Evolutionary conservation across 2,329 filamentous ascomycete species (phyloP).

Genomic region (Emydomyces testavorans): DNA sequence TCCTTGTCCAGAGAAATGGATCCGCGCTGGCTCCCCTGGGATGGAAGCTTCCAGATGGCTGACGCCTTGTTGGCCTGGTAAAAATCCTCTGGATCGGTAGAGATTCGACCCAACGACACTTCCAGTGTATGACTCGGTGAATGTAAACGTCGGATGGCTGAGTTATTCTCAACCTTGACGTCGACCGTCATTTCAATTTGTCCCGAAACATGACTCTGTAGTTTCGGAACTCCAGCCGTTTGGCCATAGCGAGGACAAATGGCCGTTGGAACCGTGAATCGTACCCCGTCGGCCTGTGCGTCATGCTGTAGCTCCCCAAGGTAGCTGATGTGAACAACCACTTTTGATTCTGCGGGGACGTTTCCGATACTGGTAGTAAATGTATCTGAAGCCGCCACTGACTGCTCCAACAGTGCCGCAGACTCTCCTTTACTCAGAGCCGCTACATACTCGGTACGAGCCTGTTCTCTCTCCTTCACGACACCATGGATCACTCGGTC

Average conservation of each 20-base stretch:
- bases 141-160: slow-evolving; percentile 31
- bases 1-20: slow-evolving; percentile 44
- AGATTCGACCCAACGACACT: slow-evolving; percentile 48
- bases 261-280: slow-evolving; percentile 21
- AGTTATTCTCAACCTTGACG: not conserved
- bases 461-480: slow-evolving; percentile 55
- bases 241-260: slow-evolving; percentile 11
- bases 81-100: slow-evolving; percentile 33
- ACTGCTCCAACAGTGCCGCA: slow-evolving; percentile 55
- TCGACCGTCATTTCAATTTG: slow-evolving; percentile 5
- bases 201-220: not conserved
- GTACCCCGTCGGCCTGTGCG: slow-evolving; percentile 54
- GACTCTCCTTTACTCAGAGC: slow-evolving; percentile 49
- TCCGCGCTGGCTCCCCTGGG: slow-evolving; percentile 19
- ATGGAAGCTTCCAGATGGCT: slow-evolving; percentile 41
- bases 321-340: slow-evolving; percentile 6
- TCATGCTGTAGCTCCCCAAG: slow-evolving; percentile 8
- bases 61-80: slow-evolving; percentile 51
- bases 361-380: slow-evolving; percentile 60
- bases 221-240: not conserved
- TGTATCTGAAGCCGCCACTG: slow-evolving; percentile 47
- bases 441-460: slow-evolving; percentile 47
- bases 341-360: slow-evolving; percentile 40
- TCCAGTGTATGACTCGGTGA: slow-evolving; percentile 39
- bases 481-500: slow-evolving; percentile 46